Percentiles rank a stretch among this genome's conserved stretches.
These are phyloP conservation scores for Chimonanthus praecox DNA, from an alignment of 164 flowering plant species.

Conservation along the genomic window DNA sequence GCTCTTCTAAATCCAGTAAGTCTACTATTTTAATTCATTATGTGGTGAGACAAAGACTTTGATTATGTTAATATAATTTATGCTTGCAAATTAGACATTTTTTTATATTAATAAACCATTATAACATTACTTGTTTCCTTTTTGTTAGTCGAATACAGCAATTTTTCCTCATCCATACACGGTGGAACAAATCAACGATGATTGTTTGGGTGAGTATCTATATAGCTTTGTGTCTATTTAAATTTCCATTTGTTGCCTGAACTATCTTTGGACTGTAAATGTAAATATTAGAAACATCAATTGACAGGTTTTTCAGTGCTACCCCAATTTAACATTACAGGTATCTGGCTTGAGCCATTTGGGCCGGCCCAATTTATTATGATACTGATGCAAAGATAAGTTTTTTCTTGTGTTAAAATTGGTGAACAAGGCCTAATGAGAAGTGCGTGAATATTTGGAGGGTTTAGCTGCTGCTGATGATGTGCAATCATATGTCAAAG, in stretches of 20 bases:
- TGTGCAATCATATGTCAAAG: slow-evolving; percentile 6
- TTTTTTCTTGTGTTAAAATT: not conserved
- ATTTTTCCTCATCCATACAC: not conserved
- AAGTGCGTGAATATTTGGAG: not conserved
- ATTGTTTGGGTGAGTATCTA: not conserved
- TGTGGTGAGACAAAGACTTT: not conserved
- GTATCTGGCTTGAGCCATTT: not conserved
- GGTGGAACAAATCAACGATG: not conserved
- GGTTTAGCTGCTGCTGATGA: slow-evolving; percentile 4
- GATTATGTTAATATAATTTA: no score
- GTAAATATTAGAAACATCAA: no score
- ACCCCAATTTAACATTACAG: no score
- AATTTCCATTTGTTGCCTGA: not conserved
- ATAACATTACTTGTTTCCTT: not conserved
- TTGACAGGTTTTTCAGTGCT: no score
- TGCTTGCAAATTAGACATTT: not conserved
- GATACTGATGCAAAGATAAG: not conserved
- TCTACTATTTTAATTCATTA: not conserved
- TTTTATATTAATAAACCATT: no score
- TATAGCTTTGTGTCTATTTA: not conserved
- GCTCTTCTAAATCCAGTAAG: slow-evolving; percentile 58
- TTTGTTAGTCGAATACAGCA: not conserved
- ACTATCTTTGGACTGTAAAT: no score
- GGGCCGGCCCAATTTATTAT: not conserved
- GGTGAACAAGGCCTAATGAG: slow-evolving; percentile 8